Evolutionary conservation across 768 basidiomycete genomes (phyloP), one percentile per base, ranked within the genome.

Genomic region (Amylocystis lapponica): DNA sequence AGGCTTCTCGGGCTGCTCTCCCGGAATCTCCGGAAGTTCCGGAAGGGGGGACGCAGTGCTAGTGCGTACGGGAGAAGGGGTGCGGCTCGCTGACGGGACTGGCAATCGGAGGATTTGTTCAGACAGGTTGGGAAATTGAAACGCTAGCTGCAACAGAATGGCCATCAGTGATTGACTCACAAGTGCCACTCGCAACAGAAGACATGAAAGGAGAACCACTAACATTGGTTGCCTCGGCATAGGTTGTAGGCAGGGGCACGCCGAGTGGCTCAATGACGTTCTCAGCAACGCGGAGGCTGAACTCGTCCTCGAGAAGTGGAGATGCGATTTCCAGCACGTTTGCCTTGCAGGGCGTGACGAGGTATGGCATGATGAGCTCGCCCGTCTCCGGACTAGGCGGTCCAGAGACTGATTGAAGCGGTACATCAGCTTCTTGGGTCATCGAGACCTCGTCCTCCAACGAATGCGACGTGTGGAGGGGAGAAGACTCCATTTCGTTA

Each of bases 221-320:
- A 11, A 55, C 56, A 27, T 55, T 55, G 22, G 50, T 53, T 3
- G 54, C 53, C 16, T 55, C 56, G 3, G 56, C 56, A 37, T 58
- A 58, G 13, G 56, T 58, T 5, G 44, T 11, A 5, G 56, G 50
- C 1, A 38, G 33, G 11, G 53, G 52, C 6, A 58, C 33, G 12
- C 38, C 46, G 12, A 51, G 29, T 1, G 50, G 53, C 27, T 49
- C 41, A 19, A 37, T 33, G 13, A 23, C 23, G 13, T 22, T 4
- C 32, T 41, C 29, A 6, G 27, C 39, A 16, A 32, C 20, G 13
- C 26, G 26, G 4, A 41, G 26, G 26, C 19, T 4, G 39, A 14
- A 17, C 16, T 22, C 14, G 17, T 10, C 35, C 17, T n/a, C n/a
- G n/a, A n/a, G n/a, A n/a, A n/a, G n/a, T n/a, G n/a, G n/a, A n/a